A percentile compares a stretch with the other conserved stretches of the same genome.
Conservation (phyloP, 768 basidiomycete genomes). For the Podaxis mareebaensis region DNA sequence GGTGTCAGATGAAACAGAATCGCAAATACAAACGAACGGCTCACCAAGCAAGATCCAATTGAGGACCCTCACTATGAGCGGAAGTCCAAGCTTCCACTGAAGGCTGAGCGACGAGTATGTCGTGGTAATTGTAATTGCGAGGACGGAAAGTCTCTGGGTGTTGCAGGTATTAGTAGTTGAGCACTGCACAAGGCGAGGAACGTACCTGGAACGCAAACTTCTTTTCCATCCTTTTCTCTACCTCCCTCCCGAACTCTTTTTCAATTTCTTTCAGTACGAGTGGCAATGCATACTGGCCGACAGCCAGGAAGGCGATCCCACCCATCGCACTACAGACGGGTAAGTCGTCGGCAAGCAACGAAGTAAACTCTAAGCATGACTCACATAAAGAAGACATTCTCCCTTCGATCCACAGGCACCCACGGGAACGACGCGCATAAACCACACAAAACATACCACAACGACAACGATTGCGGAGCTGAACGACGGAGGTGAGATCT, state of each 20-base stretch:
- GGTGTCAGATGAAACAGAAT: neutral
- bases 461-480: constrained; percentile 43
- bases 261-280: constrained; percentile 13
- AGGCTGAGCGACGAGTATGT: constrained; percentile 58
- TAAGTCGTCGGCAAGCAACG: neutral
- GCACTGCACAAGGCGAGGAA: neutral
- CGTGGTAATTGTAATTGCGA: constrained; percentile 52
- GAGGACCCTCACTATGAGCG: constrained; percentile 52
- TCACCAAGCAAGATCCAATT: constrained; percentile 71
- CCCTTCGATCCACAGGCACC: constrained; percentile 70
- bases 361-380: constrained; percentile 21
- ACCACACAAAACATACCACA: constrained; percentile 39
- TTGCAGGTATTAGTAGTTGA: neutral
- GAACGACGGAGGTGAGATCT: neutral
- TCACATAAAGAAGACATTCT: constrained; percentile 62
- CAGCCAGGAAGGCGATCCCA: constrained; percentile 43
- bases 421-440: constrained; percentile 66
- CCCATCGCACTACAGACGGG: constrained; percentile 41
- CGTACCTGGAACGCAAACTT: constrained; percentile 31
- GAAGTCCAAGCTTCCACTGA: constrained; percentile 67
- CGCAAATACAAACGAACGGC: constrained; percentile 18
- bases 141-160: constrained; percentile 45
- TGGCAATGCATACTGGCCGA: constrained; percentile 27
- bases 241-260: neutral
- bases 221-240: neutral